These are phyloP conservation scores for Dryas alaskensis DNA, from an alignment of 306 rosid genomes.

Conservation along the genomic window DNA sequence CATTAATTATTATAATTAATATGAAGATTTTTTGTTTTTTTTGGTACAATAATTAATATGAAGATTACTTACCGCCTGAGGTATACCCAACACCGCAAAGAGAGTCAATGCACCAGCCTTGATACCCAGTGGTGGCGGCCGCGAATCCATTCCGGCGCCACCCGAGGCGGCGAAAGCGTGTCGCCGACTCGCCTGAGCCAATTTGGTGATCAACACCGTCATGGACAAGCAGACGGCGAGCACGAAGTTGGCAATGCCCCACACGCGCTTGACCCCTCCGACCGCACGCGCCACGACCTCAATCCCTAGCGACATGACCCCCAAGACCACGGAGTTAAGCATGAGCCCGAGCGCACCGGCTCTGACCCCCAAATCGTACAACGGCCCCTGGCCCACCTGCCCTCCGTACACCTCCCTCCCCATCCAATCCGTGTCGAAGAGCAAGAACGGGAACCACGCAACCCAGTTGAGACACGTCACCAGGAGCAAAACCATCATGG, in stretches of 20 bases:
- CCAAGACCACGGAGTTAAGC: constrained; percentile 72
- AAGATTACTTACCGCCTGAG: constrained; percentile 51
- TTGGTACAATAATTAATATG: no score
- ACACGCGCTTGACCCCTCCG: constrained; percentile 66
- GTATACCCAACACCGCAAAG: constrained; percentile 68
- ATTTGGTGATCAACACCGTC: constrained; percentile 62
- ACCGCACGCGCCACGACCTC: constrained; percentile 49
- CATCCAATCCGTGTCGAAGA: constrained; percentile 97
- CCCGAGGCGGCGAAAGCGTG: neutral
- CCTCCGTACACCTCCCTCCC: constrained; percentile 88
- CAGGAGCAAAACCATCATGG: constrained; percentile 69
- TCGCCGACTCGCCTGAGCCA: constrained; percentile 43
- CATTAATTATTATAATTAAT: no score
- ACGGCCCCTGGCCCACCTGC: constrained; percentile 34
- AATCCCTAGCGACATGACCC: constrained; percentile 47
- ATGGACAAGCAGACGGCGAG: constrained; percentile 45
- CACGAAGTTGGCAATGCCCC: constrained; percentile 78
- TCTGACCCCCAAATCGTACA: constrained; percentile 62
- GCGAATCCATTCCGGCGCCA: neutral
- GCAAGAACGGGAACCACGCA: constrained; percentile 85
- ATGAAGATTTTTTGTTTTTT: no score
- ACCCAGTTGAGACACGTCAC: constrained; percentile 88
- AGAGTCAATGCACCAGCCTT: constrained; percentile 65
- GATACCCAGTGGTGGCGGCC: constrained; percentile 38
- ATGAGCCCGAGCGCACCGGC: constrained; percentile 72